phyloP scores from a whole-genome alignment of 148 eudicot species.

The Nepenthes gracilis region DNA sequence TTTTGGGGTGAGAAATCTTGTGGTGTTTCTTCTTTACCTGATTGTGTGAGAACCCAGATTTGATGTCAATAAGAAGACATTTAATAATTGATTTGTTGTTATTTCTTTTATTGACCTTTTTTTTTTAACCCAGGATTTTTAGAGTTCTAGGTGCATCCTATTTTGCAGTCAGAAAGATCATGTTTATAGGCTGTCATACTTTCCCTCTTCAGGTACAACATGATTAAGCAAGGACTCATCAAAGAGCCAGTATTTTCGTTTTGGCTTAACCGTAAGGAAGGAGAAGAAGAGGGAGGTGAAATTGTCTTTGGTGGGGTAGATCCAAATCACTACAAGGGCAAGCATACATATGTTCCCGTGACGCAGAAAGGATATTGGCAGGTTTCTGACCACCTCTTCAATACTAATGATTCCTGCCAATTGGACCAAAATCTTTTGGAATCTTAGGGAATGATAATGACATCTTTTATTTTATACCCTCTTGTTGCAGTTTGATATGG shows the following conservation, averaged over 20 bases:
- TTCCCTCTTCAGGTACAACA: slow-evolving; percentile 38
- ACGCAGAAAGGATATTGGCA: slow-evolving; percentile 57
- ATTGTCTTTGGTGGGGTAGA: slow-evolving; percentile 51
- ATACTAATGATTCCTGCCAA: background rate
- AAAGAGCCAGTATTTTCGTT: slow-evolving; percentile 62
- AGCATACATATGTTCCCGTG: slow-evolving; percentile 44
- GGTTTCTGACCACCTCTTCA: slow-evolving; percentile 15
- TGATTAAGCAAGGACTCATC: slow-evolving; percentile 52
- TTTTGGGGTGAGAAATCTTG: background rate
- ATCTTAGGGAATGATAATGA: background rate
- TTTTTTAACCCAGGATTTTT: too few relatives aligned
- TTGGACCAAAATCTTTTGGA: background rate
- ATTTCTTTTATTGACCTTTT: too few relatives aligned
- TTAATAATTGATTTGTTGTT: too few relatives aligned
- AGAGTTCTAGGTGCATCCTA: too few relatives aligned
- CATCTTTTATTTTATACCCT: background rate
- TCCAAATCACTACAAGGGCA: slow-evolving; percentile 36
- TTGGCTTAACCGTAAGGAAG: slow-evolving; percentile 46
- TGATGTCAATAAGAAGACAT: too few relatives aligned
- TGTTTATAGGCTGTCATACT: too few relatives aligned
- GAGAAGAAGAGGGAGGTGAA: slow-evolving; percentile 48
- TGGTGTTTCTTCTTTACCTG: background rate
- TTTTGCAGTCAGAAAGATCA: too few relatives aligned
- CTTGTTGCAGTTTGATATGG: slow-evolving; percentile 72
- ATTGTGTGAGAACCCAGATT: too few relatives aligned